phyloP scores from a whole-genome alignment of 768 basidiomycete species.

The Russula sp. region DNA sequence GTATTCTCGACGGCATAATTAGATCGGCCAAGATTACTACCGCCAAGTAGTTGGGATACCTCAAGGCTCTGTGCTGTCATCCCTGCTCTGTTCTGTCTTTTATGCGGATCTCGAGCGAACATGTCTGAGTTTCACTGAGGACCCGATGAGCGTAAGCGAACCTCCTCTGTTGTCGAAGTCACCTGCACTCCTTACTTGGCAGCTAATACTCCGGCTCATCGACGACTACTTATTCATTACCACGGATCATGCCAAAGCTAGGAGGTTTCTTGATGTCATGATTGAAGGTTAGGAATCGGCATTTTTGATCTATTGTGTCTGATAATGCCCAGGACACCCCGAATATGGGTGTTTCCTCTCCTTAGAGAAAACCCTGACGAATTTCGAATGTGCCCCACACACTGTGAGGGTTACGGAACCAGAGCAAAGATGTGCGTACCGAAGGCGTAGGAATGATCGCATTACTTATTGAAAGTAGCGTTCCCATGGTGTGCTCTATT shows the following conservation, averaged over 20 bases:
- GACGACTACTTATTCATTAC: conserved; percentile 94
- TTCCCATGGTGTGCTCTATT: conserved; percentile 94
- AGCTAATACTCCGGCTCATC: conserved; percentile 80
- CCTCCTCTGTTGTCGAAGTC: background rate
- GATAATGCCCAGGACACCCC: conserved; percentile 56
- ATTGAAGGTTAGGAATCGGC: conserved; percentile 42
- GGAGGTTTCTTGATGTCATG: conserved; percentile 70
- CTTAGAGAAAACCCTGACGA: conserved; percentile 80
- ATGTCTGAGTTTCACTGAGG: conserved; percentile 45
- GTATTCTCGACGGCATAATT: background rate
- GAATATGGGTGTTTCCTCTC: conserved; percentile 93
- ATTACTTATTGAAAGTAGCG: conserved; percentile 33
- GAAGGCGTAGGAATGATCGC: background rate
- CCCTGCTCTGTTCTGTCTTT: conserved; percentile 88
- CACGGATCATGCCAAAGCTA: conserved; percentile 51
- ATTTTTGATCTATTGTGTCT: background rate
- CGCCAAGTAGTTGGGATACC: conserved; percentile 93
- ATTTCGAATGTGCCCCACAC: conserved; percentile 61
- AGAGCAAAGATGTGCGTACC: conserved; percentile 31
- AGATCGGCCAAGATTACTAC: conserved; percentile 80
- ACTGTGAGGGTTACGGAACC: conserved; percentile 48
- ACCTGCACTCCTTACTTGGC: background rate
- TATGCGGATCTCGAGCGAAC: conserved; percentile 83
- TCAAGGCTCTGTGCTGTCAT: conserved; percentile 94
- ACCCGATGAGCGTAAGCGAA: conserved; percentile 53